A percentile compares a stretch with the other conserved stretches of the same genome.
Evolutionary conservation across 176 grass and related monocot genomes (phyloP).

Genomic region (Leersia perrieri): DNA sequence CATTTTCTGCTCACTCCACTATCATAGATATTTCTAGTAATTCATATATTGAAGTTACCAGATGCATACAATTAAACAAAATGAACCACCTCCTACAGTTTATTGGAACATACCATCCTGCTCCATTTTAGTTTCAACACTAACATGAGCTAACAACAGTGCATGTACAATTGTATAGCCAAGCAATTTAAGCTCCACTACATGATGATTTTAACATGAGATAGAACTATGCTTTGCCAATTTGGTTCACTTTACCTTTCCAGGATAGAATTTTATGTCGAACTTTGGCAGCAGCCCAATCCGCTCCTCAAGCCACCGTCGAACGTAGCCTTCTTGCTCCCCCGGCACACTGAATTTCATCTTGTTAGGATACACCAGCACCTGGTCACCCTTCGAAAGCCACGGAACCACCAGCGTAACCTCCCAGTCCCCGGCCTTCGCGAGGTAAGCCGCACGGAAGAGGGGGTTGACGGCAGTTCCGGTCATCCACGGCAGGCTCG

Average conservation of each 20-base stretch:
- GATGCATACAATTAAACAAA: neutral
- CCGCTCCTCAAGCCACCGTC: slow-evolving; percentile 77
- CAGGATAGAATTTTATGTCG: slow-evolving; percentile 80
- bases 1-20: slow-evolving; percentile 4
- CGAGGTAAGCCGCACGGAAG: slow-evolving; percentile 89
- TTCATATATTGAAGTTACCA: neutral
- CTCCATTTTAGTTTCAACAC: neutral
- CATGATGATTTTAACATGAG: slow-evolving; percentile 1
- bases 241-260: slow-evolving; percentile 55
- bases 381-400: slow-evolving; percentile 72
- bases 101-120: neutral
- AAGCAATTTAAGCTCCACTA: neutral
- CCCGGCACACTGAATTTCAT: slow-evolving; percentile 63
- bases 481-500: slow-evolving; percentile 94
- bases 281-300: slow-evolving; percentile 53
- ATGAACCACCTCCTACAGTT: neutral
- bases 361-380: slow-evolving; percentile 89
- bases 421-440: slow-evolving; percentile 57
- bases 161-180: neutral
- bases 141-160: neutral
- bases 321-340: slow-evolving; percentile 74
- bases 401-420: slow-evolving; percentile 84
- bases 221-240: neutral
- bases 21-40: neutral
- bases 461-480: slow-evolving; percentile 91